Evolutionary conservation across 345 rosid species (phyloP).

Genomic region (Rhodomyrtus tomentosa): DNA sequence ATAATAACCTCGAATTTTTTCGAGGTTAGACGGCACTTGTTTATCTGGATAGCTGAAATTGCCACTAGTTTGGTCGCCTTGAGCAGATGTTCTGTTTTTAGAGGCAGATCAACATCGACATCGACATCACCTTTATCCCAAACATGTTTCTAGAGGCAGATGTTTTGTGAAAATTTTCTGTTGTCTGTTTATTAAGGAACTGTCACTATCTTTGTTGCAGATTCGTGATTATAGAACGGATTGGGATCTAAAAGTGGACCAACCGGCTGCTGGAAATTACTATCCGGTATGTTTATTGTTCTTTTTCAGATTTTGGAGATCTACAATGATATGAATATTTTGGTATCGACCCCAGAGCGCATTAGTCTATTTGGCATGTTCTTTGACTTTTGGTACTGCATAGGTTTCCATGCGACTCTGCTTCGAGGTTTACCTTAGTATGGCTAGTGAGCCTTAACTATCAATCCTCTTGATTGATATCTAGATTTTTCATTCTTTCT

Average conservation of each 20-base stretch:
- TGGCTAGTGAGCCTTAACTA: not conserved
- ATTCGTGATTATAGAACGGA: slow-evolving; percentile 85
- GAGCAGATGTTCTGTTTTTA: not conserved
- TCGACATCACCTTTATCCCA: too few species aligned
- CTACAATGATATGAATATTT: not conserved
- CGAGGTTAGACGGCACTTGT: not conserved
- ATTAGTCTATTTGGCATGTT: not conserved
- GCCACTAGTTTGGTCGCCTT: not conserved
- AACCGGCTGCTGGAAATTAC: slow-evolving; percentile 92
- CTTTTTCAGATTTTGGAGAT: slow-evolving; percentile 26
- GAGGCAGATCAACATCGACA: too few species aligned
- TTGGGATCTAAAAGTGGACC: slow-evolving; percentile 88
- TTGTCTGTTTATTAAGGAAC: not conserved
- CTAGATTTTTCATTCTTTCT: not conserved
- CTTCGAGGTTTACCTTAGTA: not conserved
- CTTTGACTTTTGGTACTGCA: not conserved
- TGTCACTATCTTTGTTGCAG: slow-evolving; percentile 27
- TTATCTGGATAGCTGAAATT: not conserved
- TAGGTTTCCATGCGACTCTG: not conserved
- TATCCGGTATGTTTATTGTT: slow-evolving; percentile 54
- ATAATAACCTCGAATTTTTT: not conserved
- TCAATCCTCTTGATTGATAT: not conserved
- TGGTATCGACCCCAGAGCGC: not conserved
- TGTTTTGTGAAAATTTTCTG: not conserved
- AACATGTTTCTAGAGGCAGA: not conserved